Evolutionary conservation across 164 flowering plant species (phyloP).

Genomic region (Chimonanthus salicifolius): DNA sequence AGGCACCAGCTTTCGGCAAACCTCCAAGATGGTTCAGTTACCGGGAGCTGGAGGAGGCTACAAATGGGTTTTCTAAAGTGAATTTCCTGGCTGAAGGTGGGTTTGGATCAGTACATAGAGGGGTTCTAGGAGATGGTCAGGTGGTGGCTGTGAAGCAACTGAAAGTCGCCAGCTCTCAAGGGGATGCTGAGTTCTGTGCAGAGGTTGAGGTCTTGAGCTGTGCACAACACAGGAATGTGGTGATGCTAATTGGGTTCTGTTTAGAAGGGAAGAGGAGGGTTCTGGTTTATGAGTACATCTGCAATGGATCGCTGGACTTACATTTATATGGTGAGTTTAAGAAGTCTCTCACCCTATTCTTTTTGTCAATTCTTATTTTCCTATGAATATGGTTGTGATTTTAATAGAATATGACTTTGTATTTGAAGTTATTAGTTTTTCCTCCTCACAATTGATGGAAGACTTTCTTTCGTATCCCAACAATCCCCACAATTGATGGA

Average conservation of each 20-base stretch:
- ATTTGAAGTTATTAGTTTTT: too few relatives aligned
- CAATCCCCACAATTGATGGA: too few relatives aligned
- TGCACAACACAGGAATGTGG: constrained; percentile 94
- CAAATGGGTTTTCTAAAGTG: constrained; percentile 59
- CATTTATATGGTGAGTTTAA: constrained; percentile 63
- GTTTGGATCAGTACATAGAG: constrained; percentile 73
- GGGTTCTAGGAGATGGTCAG: constrained; percentile 65
- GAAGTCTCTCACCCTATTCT: background rate
- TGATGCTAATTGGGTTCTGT: constrained; percentile 84
- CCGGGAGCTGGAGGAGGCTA: constrained; percentile 67
- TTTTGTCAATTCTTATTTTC: background rate
- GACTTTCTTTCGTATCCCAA: too few relatives aligned
- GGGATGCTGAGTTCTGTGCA: constrained; percentile 71
- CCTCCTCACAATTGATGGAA: too few relatives aligned
- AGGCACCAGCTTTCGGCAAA: constrained; percentile 76
- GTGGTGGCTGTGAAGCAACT: constrained; percentile 83
- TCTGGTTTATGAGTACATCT: constrained; percentile 81
- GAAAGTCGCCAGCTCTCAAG: constrained; percentile 50
- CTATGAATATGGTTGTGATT: background rate
- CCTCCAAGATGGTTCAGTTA: constrained; percentile 69
- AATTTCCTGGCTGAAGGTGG: constrained; percentile 76
- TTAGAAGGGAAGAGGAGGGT: constrained; percentile 54
- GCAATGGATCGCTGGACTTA: constrained; percentile 82
- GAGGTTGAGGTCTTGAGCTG: constrained; percentile 85
- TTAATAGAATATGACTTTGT: too few relatives aligned